These are phyloP conservation scores for Mycena venus DNA, from an alignment of 768 basidiomycete genomes.

Conservation along the genomic window DNA sequence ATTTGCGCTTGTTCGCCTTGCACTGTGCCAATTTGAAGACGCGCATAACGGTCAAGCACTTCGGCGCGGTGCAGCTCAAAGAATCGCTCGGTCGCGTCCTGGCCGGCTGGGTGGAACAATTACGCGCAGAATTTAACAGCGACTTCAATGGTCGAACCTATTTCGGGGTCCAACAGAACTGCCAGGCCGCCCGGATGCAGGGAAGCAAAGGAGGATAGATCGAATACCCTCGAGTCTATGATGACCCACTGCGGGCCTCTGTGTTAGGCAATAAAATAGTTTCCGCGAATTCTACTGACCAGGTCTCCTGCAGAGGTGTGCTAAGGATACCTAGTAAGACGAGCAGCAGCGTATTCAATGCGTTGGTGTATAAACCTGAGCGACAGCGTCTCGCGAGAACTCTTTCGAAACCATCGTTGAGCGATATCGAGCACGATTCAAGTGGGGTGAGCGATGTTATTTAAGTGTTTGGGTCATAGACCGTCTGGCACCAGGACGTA, in stretches of 20 bases:
- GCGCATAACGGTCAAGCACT: slow-evolving; percentile 61
- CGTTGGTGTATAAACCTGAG: slow-evolving; percentile 50
- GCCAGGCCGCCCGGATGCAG: slow-evolving; percentile 88
- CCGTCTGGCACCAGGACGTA: too few species aligned
- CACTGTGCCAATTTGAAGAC: slow-evolving; percentile 74
- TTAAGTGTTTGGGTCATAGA: too few species aligned
- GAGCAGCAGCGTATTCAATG: not conserved
- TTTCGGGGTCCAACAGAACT: slow-evolving; percentile 82
- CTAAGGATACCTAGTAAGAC: slow-evolving; percentile 21
- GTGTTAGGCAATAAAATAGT: not conserved
- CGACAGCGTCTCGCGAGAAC: slow-evolving; percentile 58
- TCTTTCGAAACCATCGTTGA: slow-evolving; percentile 34
- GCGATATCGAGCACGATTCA: not conserved
- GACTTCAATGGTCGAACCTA: slow-evolving; percentile 62
- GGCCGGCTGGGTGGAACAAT: slow-evolving; percentile 78
- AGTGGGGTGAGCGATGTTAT: too few species aligned
- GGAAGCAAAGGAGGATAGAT: slow-evolving; percentile 82
- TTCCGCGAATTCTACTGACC: not conserved
- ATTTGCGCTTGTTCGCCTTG: slow-evolving; percentile 68
- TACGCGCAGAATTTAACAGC: not conserved
- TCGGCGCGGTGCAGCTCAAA: slow-evolving; percentile 45
- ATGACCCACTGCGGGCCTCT: slow-evolving; percentile 15
- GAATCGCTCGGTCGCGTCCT: slow-evolving; percentile 70
- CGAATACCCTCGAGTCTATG: slow-evolving; percentile 83
- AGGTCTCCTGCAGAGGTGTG: slow-evolving; percentile 28